Evolutionary conservation across 148 eudicot species (phyloP).

Genomic region (Persicaria tinctoria): DNA sequence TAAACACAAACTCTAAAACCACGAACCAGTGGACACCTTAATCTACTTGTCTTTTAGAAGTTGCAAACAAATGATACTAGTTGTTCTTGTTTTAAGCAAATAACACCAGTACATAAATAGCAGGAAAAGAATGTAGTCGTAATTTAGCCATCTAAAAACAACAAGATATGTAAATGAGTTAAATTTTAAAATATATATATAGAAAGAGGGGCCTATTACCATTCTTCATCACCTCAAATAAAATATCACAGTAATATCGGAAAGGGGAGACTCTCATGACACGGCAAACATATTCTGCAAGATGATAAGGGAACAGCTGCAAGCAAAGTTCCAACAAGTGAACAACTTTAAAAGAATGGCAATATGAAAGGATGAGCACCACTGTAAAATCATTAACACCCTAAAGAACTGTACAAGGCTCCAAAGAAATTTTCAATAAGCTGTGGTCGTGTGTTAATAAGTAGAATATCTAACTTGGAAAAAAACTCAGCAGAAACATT

Average conservation of each 20-base stretch:
- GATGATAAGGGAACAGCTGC: conserved; percentile 98
- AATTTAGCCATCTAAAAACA: not conserved
- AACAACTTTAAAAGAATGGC: not conserved
- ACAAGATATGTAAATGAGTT: not conserved
- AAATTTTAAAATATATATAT: not conserved
- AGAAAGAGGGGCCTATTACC: conserved; percentile 36
- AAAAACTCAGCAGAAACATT: not conserved
- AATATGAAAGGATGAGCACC: not conserved
- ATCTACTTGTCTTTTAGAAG: not conserved
- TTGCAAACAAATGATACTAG: not conserved
- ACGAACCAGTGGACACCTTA: not conserved
- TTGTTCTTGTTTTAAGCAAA: not conserved
- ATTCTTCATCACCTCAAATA: conserved; percentile 97
- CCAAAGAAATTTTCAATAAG: not conserved
- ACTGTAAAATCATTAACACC: not conserved
- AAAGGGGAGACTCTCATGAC: conserved; percentile 97
- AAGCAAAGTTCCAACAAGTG: conserved; percentile 19
- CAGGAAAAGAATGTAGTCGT: not conserved
- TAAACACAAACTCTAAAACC: not conserved
- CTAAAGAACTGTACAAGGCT: not conserved
- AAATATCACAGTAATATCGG: conserved; percentile 89
- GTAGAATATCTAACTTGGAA: not conserved
- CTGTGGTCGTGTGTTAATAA: not conserved
- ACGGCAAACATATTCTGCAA: conserved; percentile 92
- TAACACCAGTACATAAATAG: not conserved